Conservation (phyloP, 805 yeast species). For the Spathaspora arborariae region DNA sequence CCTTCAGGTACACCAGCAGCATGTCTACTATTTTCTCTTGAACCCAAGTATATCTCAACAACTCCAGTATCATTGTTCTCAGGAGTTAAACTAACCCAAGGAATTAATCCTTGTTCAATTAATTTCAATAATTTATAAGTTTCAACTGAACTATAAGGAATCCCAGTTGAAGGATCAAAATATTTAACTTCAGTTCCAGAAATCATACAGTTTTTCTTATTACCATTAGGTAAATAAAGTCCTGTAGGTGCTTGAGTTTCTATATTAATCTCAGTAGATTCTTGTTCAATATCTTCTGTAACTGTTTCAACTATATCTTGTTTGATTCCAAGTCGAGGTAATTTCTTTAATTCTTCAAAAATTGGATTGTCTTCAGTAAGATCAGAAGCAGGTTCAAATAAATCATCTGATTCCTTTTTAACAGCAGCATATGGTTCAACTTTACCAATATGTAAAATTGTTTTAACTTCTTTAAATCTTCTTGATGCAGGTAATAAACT, state of each 20-base stretch:
- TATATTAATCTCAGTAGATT: conserved; percentile 40
- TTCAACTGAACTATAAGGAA: conserved; percentile 81
- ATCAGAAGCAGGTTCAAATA: conserved; percentile 30
- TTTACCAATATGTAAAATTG: conserved; percentile 40
- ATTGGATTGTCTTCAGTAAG: conserved; percentile 33
- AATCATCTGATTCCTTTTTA: conserved; percentile 24
- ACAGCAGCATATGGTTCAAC: conserved; percentile 31
- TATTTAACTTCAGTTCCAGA: conserved; percentile 78
- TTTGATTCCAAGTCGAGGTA: conserved; percentile 63
- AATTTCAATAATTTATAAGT: conserved; percentile 63
- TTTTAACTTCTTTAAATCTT: conserved; percentile 53
- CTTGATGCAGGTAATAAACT: conserved; percentile 49
- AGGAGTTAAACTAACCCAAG: conserved; percentile 49
- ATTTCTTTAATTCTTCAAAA: conserved; percentile 40
- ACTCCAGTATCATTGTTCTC: conserved; percentile 53
- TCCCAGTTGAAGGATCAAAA: conserved; percentile 83
- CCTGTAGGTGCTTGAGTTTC: conserved; percentile 74
- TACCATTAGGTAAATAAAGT: conserved; percentile 65
- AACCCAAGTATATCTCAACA: conserved; percentile 39
- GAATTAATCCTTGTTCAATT: conserved; percentile 45
- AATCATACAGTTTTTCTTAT: conserved; percentile 64
- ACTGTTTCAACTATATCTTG: conserved; percentile 44
- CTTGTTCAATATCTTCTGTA: conserved; percentile 34
- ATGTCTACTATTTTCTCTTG: conserved; percentile 49
- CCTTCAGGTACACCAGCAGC: conserved; percentile 91